Evolutionary conservation across 257 asterid genomes (phyloP), one percentile per base, ranked within the genome.

Genomic region (Nicotiana noctiflora): DNA sequence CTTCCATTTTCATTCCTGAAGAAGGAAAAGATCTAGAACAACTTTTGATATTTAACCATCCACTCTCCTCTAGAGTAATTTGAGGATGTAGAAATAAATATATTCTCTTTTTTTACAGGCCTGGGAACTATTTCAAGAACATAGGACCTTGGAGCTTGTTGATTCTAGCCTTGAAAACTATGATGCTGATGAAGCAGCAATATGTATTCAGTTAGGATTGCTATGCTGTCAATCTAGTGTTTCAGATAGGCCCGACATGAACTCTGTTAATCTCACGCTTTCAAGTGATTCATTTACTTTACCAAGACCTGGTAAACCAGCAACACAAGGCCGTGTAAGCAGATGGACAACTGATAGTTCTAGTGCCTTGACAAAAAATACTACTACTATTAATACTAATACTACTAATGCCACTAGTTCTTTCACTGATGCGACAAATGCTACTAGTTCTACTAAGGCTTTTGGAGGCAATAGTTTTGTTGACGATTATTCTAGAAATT

Each of bases 141-240:
- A 87, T 53, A 89, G 78, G 56, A 62, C 90, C 19, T 40, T 86
- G 83, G 93, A 91, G 68, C 79, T 94, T 66, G 91, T 89, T 3
- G 97, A 91, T 82, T 46, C 83, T 63, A 80, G 86, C 77, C 93
- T 94, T 1, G 85, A 83, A 31, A 83, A 79, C 37, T 88, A 31
- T 75, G 84, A 80, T 81, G 76, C 37, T 0, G 94, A 84, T 10
- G 97, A 94, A 88, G 95, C 88, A 44, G 86, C 87, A 40, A 81
- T 92, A 86, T 94, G 92, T 84, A 82, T 89, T 77, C 97, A 91
- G 55, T 72, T 94, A 75, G 98, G 97, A 56, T 82, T 94, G 63
- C 87, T 94, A 55, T 92, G 98, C 85, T 94, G 98, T 82, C 98
- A 94, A 89, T 90, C 94, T 64, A 87, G 76, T 52, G 85, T 92